Evolutionary conservation across 768 basidiomycete genomes (phyloP).

Genomic region (Mycena venus): DNA sequence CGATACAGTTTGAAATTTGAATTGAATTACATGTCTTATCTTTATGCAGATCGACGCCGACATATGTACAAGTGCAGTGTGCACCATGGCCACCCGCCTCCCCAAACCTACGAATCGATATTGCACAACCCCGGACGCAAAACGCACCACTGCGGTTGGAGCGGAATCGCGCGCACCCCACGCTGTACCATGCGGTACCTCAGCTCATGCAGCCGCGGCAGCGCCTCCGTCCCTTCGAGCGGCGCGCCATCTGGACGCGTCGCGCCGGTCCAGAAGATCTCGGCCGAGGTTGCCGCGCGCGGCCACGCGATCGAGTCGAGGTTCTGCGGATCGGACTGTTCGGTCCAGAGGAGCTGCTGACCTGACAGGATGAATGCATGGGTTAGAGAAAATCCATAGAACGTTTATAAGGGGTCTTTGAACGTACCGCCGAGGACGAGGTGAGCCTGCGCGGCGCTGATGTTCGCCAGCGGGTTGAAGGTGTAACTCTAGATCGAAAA

Average conservation of each 20-base stretch:
- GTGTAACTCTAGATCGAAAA: constrained; percentile 62
- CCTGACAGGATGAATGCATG: constrained; percentile 47
- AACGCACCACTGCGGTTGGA: constrained; percentile 84
- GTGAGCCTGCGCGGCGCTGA: constrained; percentile 59
- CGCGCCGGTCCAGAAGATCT: constrained; percentile 82
- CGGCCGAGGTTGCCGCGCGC: constrained; percentile 77
- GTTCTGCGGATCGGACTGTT: constrained; percentile 78
- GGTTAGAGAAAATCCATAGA: not conserved
- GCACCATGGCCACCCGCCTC: too few species aligned
- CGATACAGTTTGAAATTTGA: too few species aligned
- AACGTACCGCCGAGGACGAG: constrained; percentile 78
- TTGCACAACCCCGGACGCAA: constrained; percentile 72
- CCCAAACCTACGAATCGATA: constrained; percentile 40
- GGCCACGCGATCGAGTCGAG: constrained; percentile 82
- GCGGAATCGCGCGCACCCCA: constrained; percentile 69
- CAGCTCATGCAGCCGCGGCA: constrained; percentile 77
- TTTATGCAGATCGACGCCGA: too few species aligned
- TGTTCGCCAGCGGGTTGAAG: constrained; percentile 77
- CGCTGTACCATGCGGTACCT: constrained; percentile 71
- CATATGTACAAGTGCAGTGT: too few species aligned
- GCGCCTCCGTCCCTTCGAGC: constrained; percentile 59
- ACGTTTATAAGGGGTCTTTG: not conserved
- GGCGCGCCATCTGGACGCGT: constrained; percentile 54
- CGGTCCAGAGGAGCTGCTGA: constrained; percentile 80
- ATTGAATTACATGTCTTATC: too few species aligned